Evolutionary conservation across 2,329 filamentous ascomycete genomes (phyloP).

Genomic region (Pestalotiopsis sp.): DNA sequence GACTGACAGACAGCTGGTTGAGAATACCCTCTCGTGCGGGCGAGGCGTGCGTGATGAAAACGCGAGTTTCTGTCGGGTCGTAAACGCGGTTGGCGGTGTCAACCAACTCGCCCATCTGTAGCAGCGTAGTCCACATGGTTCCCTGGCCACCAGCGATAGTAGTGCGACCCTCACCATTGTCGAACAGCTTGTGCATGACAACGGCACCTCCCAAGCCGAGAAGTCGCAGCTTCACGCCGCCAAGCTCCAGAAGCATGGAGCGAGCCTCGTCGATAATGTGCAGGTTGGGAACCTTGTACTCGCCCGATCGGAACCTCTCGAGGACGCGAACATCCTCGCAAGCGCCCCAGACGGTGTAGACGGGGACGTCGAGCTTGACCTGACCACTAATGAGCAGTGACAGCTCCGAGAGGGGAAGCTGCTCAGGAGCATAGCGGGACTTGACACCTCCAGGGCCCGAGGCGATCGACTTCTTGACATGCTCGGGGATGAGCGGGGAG

Average conservation of each 20-base stretch:
- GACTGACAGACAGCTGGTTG: conserved; percentile 94
- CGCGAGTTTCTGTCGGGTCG: conserved; percentile 93
- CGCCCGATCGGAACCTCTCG: conserved; percentile 94
- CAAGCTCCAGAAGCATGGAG: conserved; percentile 91
- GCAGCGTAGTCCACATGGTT: conserved; percentile 98
- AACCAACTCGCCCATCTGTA: conserved; percentile 97
- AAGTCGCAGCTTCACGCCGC: conserved; percentile 92
- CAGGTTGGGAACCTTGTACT: conserved; percentile 97
- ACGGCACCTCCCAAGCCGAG: conserved; percentile 93
- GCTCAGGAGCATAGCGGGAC: conserved; percentile 76
- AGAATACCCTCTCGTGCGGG: conserved; percentile 94
- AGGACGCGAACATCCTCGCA: conserved; percentile 97
- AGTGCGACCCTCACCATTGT: conserved; percentile 96
- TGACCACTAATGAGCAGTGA: conserved; percentile 85
- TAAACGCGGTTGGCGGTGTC: conserved; percentile 98
- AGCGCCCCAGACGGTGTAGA: conserved; percentile 98
- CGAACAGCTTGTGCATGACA: conserved; percentile 99
- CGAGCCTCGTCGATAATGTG: conserved; percentile 99
- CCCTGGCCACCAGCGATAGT: conserved; percentile 98
- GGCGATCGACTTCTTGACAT: conserved; percentile 68
- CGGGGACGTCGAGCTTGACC: conserved; percentile 90
- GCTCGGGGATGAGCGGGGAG: conserved; percentile 87
- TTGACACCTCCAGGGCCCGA: conserved; percentile 79
- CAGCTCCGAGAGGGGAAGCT: conserved; percentile 91
- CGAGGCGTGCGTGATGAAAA: conserved; percentile 96